These are phyloP conservation scores for Umbilicus rupestris DNA, from an alignment of 164 flowering plant genomes.

Conservation along the genomic window DNA sequence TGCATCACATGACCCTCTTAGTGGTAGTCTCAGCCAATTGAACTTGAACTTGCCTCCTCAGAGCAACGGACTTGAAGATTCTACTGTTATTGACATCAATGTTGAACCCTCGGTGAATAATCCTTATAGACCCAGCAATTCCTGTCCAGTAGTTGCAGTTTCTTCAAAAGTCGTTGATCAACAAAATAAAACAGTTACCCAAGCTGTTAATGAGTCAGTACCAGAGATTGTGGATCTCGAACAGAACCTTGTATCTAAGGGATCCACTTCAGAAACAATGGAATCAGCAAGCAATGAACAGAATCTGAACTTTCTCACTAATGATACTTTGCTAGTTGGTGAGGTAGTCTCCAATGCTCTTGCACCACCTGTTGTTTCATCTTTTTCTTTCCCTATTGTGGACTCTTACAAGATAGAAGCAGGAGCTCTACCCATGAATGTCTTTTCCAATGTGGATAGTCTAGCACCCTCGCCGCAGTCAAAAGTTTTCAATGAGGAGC, in stretches of 20 bases:
- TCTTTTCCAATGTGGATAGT: not conserved
- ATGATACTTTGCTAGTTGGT: slow-evolving; percentile 28
- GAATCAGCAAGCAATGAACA: slow-evolving; percentile 12
- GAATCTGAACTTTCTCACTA: slow-evolving; percentile 26
- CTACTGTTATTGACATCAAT: slow-evolving; percentile 28
- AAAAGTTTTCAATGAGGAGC: slow-evolving; percentile 20
- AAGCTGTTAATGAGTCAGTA: not conserved
- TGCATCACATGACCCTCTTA: slow-evolving; percentile 18
- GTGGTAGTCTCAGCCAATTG: slow-evolving; percentile 20
- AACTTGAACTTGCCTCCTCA: slow-evolving; percentile 62
- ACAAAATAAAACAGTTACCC: not conserved
- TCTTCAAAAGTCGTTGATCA: not conserved
- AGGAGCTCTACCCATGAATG: not conserved
- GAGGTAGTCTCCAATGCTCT: slow-evolving; percentile 15
- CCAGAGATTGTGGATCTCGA: slow-evolving; percentile 24
- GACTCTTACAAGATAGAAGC: slow-evolving; percentile 7
- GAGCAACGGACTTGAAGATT: slow-evolving; percentile 13
- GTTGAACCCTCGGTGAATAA: slow-evolving; percentile 21
- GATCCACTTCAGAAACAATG: not conserved
- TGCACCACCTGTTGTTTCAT: slow-evolving; percentile 14
- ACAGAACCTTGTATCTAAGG: slow-evolving; percentile 16
- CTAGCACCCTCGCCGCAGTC: slow-evolving; percentile 7
- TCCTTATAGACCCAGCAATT: slow-evolving; percentile 4
- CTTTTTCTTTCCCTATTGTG: slow-evolving; percentile 20
- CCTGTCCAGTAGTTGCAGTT: slow-evolving; percentile 11